phyloP scores from a whole-genome alignment of 2,329 filamentous ascomycete species.

The Aspergillus novofumigatus region DNA sequence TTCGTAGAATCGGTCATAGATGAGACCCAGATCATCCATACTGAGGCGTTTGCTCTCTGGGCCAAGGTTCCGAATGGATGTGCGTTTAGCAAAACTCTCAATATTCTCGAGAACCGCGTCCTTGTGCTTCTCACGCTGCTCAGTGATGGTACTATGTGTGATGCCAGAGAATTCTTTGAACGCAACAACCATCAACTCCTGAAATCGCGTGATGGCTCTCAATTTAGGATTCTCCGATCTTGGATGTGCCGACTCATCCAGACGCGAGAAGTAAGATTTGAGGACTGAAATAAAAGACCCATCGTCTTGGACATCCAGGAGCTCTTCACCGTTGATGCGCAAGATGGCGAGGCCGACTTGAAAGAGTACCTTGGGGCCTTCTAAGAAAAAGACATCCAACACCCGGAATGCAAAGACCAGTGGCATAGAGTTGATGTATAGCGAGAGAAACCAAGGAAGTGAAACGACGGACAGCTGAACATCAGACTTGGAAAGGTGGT shows the following conservation, averaged over 20 bases:
- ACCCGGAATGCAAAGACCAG: slow-evolving; percentile 96
- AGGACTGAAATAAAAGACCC: slow-evolving; percentile 95
- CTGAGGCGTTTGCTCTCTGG: slow-evolving; percentile 91
- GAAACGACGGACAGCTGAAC: slow-evolving; percentile 97
- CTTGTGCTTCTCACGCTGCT: slow-evolving; percentile 87
- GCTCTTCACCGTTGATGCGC: slow-evolving; percentile 91
- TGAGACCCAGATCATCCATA: slow-evolving; percentile 76
- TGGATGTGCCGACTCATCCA: slow-evolving; percentile 94
- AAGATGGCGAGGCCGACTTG: slow-evolving; percentile 96
- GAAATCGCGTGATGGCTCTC: slow-evolving; percentile 88
- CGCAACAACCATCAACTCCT: slow-evolving; percentile 97
- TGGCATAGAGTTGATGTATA: slow-evolving; percentile 99
- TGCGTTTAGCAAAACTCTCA: slow-evolving; percentile 94
- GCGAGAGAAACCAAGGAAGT: slow-evolving; percentile 92
- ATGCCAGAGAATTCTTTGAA: slow-evolving; percentile 98
- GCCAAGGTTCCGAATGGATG: slow-evolving; percentile 90
- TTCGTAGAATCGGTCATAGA: slow-evolving; percentile 93
- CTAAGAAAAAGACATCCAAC: slow-evolving; percentile 95
- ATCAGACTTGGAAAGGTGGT: slow-evolving; percentile 93
- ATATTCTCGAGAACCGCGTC: slow-evolving; percentile 92
- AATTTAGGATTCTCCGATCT: slow-evolving; percentile 94
- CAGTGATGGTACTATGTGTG: slow-evolving; percentile 86
- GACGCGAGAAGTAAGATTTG: slow-evolving; percentile 86
- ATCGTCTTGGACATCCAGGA: slow-evolving; percentile 88
- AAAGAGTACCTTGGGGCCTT: slow-evolving; percentile 95